Evolutionary conservation across 305 asterid genomes (phyloP), one percentile per base, ranked within the genome.

Genomic region (Rubia balearica): DNA sequence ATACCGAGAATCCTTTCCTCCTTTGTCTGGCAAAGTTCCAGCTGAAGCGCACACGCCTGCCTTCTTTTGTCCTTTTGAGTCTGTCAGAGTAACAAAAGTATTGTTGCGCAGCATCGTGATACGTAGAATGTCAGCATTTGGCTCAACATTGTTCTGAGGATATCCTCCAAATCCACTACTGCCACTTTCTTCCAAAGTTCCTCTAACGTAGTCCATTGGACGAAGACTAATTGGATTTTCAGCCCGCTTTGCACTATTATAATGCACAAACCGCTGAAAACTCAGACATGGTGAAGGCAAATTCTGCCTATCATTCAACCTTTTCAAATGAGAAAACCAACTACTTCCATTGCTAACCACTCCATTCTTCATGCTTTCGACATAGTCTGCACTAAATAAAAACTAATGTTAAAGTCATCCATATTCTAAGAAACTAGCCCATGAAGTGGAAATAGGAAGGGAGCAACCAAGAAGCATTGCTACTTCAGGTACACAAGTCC

Each of bases 101-200:
- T 93, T 93, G 77, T 93, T 93, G 38, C 93, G 86, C 74, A 88
- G 85, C 77, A 93, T 79, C 85, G 88, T 93, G 53, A 92, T 87
- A 76, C 91, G 98, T 69, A 93, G 92, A 21, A 90, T 70, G 78
- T 93, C 98, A 57, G 96, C 90, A 84, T 90, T 86, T 13, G 90
- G 76, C 84, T 90, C 97, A 0, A 79, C 33, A 56, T 69, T 81
- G 46, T 61, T 59, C 70, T 65, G 77, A 57, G 73, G n/a, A 53
- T 38, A 21, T 33, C 77, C 51, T 16, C 67, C 56, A 33, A 33
- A 41, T 7, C 56, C 4, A 9, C 46, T 63, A 27, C 24, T 60
- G 40, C 72, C 68, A 57, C 38, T 43, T 30, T 69, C 84, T 53
- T 63, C 78, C 21, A 68, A 6, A 8, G 72, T 51, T 55, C 67